Evolutionary conservation across 2,329 filamentous ascomycete genomes (phyloP), one percentile per base, ranked within the genome.

Genomic region (Sclerotinia sclerotiorum): DNA sequence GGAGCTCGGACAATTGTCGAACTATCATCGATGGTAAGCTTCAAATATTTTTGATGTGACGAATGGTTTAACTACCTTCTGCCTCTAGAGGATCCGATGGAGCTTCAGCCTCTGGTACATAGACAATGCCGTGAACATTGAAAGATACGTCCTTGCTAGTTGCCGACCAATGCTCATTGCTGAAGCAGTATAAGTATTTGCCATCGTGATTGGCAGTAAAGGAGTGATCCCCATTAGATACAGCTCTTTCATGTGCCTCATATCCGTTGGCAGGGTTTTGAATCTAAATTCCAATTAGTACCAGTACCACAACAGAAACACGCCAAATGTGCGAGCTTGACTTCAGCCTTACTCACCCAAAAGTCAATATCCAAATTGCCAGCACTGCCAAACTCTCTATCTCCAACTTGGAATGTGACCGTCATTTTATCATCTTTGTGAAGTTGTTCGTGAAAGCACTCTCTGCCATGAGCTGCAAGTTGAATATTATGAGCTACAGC

Each of bases 101-200:
- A 70, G 90, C 85, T 76, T 98, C 94, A 70, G 87, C 84, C 80
- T 98, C 95, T 68, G 92, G 91, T 64, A 99, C 93, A 81, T 98
- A 99, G 78, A 99, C 94, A 73, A 99, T 93, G 75, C 95, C 95
- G 82, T 99, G 95, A 65, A 99, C 95, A 80, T 99, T 99, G 88
- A 99, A 99, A 68, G 93, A 97, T 66, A 99, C 94, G 81, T 99
- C 95, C 83, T 99, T 99, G 79, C 88, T 96, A 80, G 93, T 93
- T 69, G 94, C 93, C 69, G 92, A 92, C 93, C 94, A 99, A 80
- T 95, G 90, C 84, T 98, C 94, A 82, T 99, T 99, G 82, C 95
- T 96, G 83, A 99, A 99, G 88, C 95, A 99, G 88, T 99, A 99
- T 69, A 87, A 84, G 83, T 91, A 97, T 82, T 91, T 93, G 73